These are phyloP conservation scores for Colletotrichum chrysophilum DNA, from an alignment of 2,329 filamentous ascomycete species.

Conservation along the genomic window DNA sequence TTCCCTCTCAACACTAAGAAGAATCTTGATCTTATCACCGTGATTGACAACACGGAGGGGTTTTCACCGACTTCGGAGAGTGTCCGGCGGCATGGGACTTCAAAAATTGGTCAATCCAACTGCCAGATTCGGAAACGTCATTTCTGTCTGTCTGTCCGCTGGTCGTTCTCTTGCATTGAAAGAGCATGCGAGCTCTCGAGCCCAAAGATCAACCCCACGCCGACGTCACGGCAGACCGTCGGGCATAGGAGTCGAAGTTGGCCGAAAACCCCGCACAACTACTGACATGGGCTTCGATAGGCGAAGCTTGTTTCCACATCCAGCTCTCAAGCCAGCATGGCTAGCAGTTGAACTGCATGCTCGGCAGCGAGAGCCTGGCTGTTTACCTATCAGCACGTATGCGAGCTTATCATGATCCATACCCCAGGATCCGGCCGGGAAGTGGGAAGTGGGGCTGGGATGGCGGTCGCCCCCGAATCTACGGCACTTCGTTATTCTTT, in stretches of 20 bases:
- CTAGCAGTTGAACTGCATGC: neutral
- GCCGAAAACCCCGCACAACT: neutral
- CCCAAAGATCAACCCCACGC: neutral
- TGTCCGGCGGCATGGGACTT: neutral
- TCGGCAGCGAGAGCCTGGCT: rapidly evolving
- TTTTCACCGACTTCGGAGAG: neutral
- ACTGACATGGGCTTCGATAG: neutral
- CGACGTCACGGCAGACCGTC: neutral
- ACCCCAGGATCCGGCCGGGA: neutral
- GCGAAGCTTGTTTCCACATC: neutral
- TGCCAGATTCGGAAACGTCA: neutral
- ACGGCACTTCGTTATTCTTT: neutral
- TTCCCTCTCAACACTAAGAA: too few species aligned
- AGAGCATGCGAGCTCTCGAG: neutral
- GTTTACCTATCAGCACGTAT: neutral
- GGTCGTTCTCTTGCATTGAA: neutral
- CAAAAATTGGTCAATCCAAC: neutral
- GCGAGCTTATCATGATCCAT: constrained; percentile 9
- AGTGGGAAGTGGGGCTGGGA: neutral
- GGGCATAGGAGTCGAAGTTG: neutral
- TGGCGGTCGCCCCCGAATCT: neutral
- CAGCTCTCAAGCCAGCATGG: neutral
- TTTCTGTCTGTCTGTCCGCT: neutral
- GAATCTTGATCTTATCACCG: rapidly evolving
- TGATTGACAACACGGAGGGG: rapidly evolving